Base-by-base conservation (phyloP, 768 basidiomycete species). In the Agrocybe pediades region DNA sequence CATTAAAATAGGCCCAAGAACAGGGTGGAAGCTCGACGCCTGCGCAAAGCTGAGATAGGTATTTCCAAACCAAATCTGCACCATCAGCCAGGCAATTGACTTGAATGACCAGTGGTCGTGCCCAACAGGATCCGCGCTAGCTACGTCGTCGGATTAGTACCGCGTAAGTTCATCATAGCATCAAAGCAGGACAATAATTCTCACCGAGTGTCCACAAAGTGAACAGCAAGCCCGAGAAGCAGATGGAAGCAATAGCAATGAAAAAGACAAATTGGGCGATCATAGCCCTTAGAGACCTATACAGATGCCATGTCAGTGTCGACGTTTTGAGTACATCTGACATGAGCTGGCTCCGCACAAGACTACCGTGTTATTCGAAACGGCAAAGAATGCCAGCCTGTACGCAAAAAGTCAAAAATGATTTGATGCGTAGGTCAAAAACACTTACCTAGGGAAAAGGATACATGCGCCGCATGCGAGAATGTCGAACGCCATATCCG, bases 31-130 rank as follows among this genome's bases (percentile, higher is more conserved):
- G 55, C 78, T 83, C 41, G 78, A 68, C 0, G 84, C 82, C 60
- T 84, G 74, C 7, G 60, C 71, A 58, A 85, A 86, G 56, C 75
- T 77, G 16, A 91, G 71, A 61, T 78, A 87, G 2, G 83, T 86
- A 60, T 87, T 89, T 0, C 90, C 90, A 55, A 92, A 91, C 90
- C 91, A 92, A 25, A 93, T 90, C 54, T 92, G 87, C 2, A 89
- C 79, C 86, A 93, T 87, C 9, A 93, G 69, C 91, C 91, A 94
- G 0, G 87, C 81, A 46, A 92, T 92, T 11, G 76, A 69, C 57
- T 76, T 81, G 41, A 77, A 46, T 15, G 74, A 66, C 71, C 74
- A 75, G 2, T 54, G 52, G 9, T 59, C 45, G 16, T 63, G 66
- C 1, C 61, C 63, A 16, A 48, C 44, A 21, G 61, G 63, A 42